phyloP scores from a whole-genome alignment of 2,329 filamentous ascomycete genomes.

The Zymoseptoria ardabiliae region DNA sequence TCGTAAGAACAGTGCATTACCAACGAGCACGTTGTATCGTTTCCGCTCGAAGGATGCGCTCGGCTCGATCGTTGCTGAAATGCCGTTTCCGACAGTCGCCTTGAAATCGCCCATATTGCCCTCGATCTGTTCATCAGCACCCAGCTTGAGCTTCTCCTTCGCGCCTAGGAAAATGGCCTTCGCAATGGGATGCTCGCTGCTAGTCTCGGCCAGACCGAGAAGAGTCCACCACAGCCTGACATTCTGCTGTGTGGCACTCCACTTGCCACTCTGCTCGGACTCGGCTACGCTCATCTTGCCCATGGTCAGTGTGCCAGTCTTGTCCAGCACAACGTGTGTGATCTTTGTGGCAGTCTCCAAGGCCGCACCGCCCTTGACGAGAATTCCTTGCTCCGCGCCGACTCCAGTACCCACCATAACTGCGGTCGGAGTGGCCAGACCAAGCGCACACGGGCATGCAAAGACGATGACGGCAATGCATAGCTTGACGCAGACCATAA shows the following conservation, averaged over 20 bases:
- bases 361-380: constrained; percentile 94
- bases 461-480: constrained; percentile 99
- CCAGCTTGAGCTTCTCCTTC: constrained; percentile 66
- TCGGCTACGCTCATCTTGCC: constrained; percentile 91
- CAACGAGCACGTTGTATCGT: constrained; percentile 73
- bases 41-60: constrained; percentile 57
- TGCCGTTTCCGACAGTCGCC: constrained; percentile 74
- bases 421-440: constrained; percentile 87
- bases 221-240: constrained; percentile 89
- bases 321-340: constrained; percentile 85
- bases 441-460: constrained; percentile 93
- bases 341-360: constrained; percentile 86
- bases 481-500: constrained; percentile 95
- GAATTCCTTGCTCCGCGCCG: constrained; percentile 87
- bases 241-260: constrained; percentile 62
- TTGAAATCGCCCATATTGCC: constrained; percentile 81
- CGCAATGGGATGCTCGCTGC: constrained; percentile 93
- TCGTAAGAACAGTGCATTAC: constrained; percentile 70
- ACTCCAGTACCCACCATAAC: constrained; percentile 99
- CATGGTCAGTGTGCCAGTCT: constrained; percentile 89
- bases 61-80: constrained; percentile 75
- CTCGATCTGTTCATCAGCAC: constrained; percentile 65
- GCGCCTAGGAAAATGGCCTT: constrained; percentile 73
- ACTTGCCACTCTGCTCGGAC: constrained; percentile 57
- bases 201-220: constrained; percentile 89